Conservation (phyloP, 805 yeast species). For the Saccharomycopsis fodiens region DNA sequence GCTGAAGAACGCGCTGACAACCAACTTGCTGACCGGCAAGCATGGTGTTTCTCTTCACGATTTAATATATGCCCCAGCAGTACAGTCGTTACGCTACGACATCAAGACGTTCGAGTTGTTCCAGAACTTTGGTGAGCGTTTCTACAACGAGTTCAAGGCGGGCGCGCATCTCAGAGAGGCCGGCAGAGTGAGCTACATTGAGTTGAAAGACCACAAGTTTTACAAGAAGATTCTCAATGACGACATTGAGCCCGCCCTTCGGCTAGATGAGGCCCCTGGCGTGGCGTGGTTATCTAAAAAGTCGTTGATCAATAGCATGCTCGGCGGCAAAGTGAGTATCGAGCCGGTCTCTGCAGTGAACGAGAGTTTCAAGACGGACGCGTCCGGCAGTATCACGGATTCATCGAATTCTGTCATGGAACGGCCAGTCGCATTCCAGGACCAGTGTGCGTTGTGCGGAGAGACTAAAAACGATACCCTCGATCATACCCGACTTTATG, state of each 20-base stretch:
- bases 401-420: constrained; percentile 1
- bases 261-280: constrained; percentile 45
- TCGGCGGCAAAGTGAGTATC: constrained; percentile 73
- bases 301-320: constrained; percentile 53
- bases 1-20: constrained; percentile 1
- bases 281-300: constrained; percentile 55
- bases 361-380: constrained; percentile 36
- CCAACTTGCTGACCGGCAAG: background rate
- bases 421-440: constrained; percentile 64
- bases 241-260: constrained; percentile 35
- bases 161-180: constrained; percentile 8
- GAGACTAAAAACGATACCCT: constrained; percentile 63
- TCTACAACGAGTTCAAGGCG: constrained; percentile 12
- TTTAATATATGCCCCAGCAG: constrained; percentile 21
- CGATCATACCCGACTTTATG: constrained; percentile 72
- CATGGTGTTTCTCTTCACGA: constrained; percentile 4
- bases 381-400: constrained; percentile 2
- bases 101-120: constrained; percentile 13
- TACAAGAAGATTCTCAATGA: constrained; percentile 62
- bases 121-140: constrained; percentile 13
- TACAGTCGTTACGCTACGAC: constrained; percentile 20
- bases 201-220: constrained; percentile 31
- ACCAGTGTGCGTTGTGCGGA: constrained; percentile 80
- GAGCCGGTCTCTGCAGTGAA: constrained; percentile 85
- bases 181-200: constrained; percentile 9